phyloP scores from a whole-genome alignment of 2,329 filamentous ascomycete species.

The Aspergillus fumigatus region DNA sequence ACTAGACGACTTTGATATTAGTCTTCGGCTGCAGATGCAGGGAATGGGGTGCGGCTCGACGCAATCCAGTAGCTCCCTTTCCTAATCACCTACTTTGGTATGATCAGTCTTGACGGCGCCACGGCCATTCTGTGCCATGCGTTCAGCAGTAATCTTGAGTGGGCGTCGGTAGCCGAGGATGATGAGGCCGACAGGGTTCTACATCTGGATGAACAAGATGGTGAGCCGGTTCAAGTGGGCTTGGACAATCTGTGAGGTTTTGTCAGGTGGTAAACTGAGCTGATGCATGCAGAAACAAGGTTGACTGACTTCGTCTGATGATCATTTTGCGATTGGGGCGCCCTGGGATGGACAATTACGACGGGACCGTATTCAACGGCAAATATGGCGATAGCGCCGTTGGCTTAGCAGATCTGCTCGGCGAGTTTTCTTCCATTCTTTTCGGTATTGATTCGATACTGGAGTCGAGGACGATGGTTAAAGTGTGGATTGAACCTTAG shows the following conservation, averaged over 20 bases:
- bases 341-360: conserved; percentile 40
- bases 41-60: conserved; percentile 28
- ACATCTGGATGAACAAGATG: conserved; percentile 76
- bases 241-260: conserved; percentile 39
- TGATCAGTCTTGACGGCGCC: conserved; percentile 76
- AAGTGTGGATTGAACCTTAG: too few species aligned
- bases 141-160: conserved; percentile 80
- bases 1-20: too few species aligned
- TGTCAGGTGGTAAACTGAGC: conserved; percentile 14
- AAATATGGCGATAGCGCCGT: conserved; percentile 67
- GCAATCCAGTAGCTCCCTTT: conserved; percentile 62
- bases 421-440: conserved; percentile 8
- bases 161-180: conserved; percentile 84
- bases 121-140: conserved; percentile 65
- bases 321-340: conserved; percentile 24
- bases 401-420: conserved; percentile 44
- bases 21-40: too few species aligned
- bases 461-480: too few species aligned
- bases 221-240: conserved; percentile 73
- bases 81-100: conserved; percentile 73
- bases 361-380: conserved; percentile 9
- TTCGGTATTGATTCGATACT: conserved; percentile 7
- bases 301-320: conserved; percentile 15
- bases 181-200: conserved; percentile 69
- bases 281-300: conserved; percentile 2